phyloP scores from a whole-genome alignment of 2,329 filamentous ascomycete genomes.

The Colletotrichum sojae region DNA sequence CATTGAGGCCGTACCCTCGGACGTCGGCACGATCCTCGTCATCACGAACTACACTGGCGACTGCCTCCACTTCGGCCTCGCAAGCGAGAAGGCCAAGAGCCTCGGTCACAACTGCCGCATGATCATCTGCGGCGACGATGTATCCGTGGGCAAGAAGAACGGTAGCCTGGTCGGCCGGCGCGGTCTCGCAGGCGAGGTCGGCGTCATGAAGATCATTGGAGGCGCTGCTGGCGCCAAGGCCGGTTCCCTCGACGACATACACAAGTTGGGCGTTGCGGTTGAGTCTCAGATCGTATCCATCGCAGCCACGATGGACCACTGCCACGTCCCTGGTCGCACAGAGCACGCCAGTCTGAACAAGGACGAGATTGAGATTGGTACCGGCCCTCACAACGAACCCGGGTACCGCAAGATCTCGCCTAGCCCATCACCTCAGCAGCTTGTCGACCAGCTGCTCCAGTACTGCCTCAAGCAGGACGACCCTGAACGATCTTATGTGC shows the following conservation, averaged over 20 bases:
- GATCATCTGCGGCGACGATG: constrained; percentile 75
- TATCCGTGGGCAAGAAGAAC: constrained; percentile 70
- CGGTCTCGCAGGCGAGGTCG: constrained; percentile 73
- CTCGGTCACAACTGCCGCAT: constrained; percentile 68
- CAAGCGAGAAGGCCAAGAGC: constrained; percentile 70
- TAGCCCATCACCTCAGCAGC: constrained; percentile 60
- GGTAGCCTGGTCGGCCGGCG: constrained; percentile 72
- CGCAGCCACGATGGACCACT: constrained; percentile 72
- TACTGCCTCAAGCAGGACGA: constrained; percentile 72
- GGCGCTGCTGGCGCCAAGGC: constrained; percentile 61
- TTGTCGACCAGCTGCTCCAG: constrained; percentile 71
- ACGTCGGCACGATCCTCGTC: constrained; percentile 70
- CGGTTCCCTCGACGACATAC: constrained; percentile 64
- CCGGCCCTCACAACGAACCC: constrained; percentile 77
- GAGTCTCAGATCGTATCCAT: constrained; percentile 69
- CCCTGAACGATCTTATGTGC: constrained; percentile 63
- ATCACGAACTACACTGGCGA: constrained; percentile 78
- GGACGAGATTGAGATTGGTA: constrained; percentile 74
- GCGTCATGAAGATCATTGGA: constrained; percentile 71
- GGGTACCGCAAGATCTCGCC: constrained; percentile 71
- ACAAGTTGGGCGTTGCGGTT: constrained; percentile 64
- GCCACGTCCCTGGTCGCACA: constrained; percentile 69
- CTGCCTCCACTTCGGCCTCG: constrained; percentile 73
- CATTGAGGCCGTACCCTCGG: constrained; percentile 68
- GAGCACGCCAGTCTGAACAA: constrained; percentile 63